Percentiles rank a stretch among this genome's conserved stretches.
phyloP scores from a whole-genome alignment of 495 filamentous ascomycete genomes.

The Immersiella caudata region DNA sequence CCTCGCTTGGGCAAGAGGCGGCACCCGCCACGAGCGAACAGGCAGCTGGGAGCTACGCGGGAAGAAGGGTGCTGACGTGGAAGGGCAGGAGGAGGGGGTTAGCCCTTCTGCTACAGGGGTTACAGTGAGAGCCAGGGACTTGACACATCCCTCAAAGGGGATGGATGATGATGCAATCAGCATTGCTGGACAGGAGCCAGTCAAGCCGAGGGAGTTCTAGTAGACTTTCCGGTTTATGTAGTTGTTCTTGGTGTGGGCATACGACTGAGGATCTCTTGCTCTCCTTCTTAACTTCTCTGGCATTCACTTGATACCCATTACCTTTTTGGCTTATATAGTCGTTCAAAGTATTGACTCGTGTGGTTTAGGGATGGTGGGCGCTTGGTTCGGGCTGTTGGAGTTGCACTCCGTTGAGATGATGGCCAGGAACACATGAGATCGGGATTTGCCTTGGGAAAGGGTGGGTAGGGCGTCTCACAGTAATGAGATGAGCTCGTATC shows the following conservation, averaged over 20 bases:
- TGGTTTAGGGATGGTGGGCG: neutral
- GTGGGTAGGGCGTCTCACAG: too few relatives aligned
- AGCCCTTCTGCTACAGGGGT: neutral
- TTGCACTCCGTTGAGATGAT: too few relatives aligned
- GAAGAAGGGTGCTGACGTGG: constrained; percentile 13
- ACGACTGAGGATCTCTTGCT: neutral
- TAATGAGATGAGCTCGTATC: too few relatives aligned
- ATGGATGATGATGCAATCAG: constrained; percentile 19
- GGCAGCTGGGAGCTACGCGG: constrained; percentile 47
- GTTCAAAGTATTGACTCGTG: neutral
- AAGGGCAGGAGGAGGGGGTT: neutral
- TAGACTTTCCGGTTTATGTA: neutral
- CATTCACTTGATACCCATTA: constrained; percentile 25
- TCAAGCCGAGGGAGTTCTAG: constrained; percentile 25
- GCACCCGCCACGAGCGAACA: constrained; percentile 39
- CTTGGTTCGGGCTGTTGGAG: too few relatives aligned
- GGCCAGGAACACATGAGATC: too few relatives aligned
- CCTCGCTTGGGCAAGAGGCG: constrained; percentile 36
- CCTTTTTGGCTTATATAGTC: neutral
- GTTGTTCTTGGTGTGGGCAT: neutral
- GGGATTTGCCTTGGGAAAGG: too few relatives aligned
- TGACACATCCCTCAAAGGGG: neutral
- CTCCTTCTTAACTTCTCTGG: constrained; percentile 8
- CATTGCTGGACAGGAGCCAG: constrained; percentile 16
- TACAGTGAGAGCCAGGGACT: neutral